These are phyloP conservation scores for Dichotomopilus funicola DNA, from an alignment of 2,329 filamentous ascomycete species.

Conservation along the genomic window DNA sequence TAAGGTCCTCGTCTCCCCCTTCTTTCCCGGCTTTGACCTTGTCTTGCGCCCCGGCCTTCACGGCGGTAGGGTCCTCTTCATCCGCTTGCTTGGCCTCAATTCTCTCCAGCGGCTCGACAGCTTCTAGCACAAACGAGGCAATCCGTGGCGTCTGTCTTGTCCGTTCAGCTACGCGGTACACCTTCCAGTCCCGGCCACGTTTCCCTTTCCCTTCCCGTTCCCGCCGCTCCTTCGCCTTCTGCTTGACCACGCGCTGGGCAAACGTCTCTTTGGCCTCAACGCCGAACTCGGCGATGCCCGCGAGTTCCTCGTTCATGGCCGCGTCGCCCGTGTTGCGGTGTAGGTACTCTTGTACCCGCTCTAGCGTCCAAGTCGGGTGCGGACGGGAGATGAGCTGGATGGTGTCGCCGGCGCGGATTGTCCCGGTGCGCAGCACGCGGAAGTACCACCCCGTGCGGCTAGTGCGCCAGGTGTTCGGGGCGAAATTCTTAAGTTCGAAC, in stretches of 20 bases:
- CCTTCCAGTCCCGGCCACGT: slow-evolving; percentile 34
- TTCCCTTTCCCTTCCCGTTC: slow-evolving; percentile 19
- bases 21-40: slow-evolving; percentile 46
- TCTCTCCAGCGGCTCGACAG: slow-evolving; percentile 28
- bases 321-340: slow-evolving; percentile 47
- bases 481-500: slow-evolving; percentile 57
- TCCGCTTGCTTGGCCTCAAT: not conserved
- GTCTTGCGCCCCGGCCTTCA: slow-evolving; percentile 45
- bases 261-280: slow-evolving; percentile 45
- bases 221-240: slow-evolving; percentile 24
- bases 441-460: slow-evolving; percentile 63
- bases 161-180: slow-evolving; percentile 44
- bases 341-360: slow-evolving; percentile 56
- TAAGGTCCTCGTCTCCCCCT: slow-evolving; percentile 26
- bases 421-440: slow-evolving; percentile 50
- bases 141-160: slow-evolving; percentile 45
- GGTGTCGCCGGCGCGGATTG: slow-evolving; percentile 48
- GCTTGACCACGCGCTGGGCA: slow-evolving; percentile 43
- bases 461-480: slow-evolving; percentile 47
- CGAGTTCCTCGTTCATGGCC: slow-evolving; percentile 47
- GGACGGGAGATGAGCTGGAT: slow-evolving; percentile 49
- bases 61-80: slow-evolving; percentile 30
- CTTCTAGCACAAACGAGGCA: slow-evolving; percentile 46
- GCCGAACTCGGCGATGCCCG: slow-evolving; percentile 44
- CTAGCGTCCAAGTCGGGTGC: slow-evolving; percentile 56